These are phyloP conservation scores for Fusarium guadeloupense DNA, from an alignment of 2,329 filamentous ascomycete species.

Conservation along the genomic window DNA sequence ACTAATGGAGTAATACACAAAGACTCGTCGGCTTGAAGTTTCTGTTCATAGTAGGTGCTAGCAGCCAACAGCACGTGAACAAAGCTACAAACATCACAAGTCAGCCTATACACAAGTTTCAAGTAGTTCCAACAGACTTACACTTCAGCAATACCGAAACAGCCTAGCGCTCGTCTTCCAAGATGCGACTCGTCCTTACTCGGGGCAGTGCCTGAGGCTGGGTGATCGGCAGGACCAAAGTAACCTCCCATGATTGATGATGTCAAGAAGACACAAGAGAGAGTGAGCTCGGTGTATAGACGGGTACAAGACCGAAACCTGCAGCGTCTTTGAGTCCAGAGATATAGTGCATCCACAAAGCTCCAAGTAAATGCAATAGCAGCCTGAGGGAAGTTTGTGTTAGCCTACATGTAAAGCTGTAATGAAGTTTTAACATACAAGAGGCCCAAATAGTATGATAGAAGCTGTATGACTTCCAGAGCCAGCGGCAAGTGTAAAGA, in stretches of 20 bases:
- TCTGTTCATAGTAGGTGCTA: constrained; percentile 18
- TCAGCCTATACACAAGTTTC: background rate
- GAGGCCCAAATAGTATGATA: constrained; percentile 8
- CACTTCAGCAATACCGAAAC: constrained; percentile 25
- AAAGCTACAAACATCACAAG: background rate
- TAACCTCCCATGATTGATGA: constrained; percentile 3
- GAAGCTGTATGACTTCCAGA: background rate
- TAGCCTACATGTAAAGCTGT: background rate
- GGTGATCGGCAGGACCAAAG: constrained; percentile 6
- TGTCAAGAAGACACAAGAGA: background rate
- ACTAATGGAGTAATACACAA: background rate
- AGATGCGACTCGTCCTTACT: constrained; percentile 24
- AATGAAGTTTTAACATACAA: background rate
- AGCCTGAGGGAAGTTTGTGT: background rate
- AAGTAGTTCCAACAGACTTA: background rate
- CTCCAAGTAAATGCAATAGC: constrained; percentile 12
- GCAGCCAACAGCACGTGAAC: constrained; percentile 8
- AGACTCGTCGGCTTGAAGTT: background rate
- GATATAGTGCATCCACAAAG: background rate
- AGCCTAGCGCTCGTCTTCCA: constrained; percentile 13
- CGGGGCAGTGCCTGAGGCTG: background rate
- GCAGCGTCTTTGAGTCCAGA: constrained; percentile 7
- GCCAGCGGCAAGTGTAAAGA: constrained; percentile 3
- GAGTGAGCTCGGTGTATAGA: constrained; percentile 2
- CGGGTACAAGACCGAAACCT: background rate